Percentiles rank a stretch among this genome's conserved stretches.
These are phyloP conservation scores for Botrytis elliptica DNA, from an alignment of 2,329 filamentous ascomycete species.

Conservation along the genomic window DNA sequence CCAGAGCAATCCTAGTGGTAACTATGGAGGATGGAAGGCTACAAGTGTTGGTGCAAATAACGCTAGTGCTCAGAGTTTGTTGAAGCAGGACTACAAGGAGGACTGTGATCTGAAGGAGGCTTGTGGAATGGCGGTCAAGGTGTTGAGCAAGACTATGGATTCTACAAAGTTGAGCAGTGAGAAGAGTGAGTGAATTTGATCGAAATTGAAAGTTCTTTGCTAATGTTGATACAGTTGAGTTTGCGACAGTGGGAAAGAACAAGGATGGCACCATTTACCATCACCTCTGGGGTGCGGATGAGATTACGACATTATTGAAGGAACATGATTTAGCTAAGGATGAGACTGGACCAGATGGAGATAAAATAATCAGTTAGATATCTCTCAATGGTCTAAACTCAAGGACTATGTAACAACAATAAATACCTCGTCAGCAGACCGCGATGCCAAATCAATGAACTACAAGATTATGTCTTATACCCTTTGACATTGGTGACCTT, in stretches of 20 bases:
- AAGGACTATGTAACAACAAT: constrained; percentile 36
- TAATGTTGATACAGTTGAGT: constrained; percentile 68
- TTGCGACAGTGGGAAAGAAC: constrained; percentile 95
- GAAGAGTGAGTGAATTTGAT: constrained; percentile 71
- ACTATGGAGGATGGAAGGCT: constrained; percentile 99
- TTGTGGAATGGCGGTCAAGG: constrained; percentile 96
- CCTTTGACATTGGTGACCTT: not conserved
- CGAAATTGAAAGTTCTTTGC: constrained; percentile 1
- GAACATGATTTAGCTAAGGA: constrained; percentile 93
- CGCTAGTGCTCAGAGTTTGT: constrained; percentile 89
- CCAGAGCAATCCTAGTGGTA: constrained; percentile 97
- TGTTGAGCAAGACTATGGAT: constrained; percentile 99
- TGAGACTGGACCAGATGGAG: constrained; percentile 47
- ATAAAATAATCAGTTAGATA: constrained; percentile 37
- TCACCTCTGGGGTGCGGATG: constrained; percentile 93
- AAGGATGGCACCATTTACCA: constrained; percentile 97
- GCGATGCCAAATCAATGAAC: not conserved
- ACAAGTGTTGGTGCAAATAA: constrained; percentile 98
- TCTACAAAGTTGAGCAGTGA: constrained; percentile 98
- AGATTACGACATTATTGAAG: constrained; percentile 91
- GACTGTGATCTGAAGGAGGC: constrained; percentile 95
- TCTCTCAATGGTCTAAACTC: constrained; percentile 18
- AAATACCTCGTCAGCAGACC: constrained; percentile 21
- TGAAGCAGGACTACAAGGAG: constrained; percentile 99
- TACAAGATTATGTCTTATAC: not conserved